Evolutionary conservation across 2,329 filamentous ascomycete species (phyloP).

Genomic region (Calonectria henricotiae): DNA sequence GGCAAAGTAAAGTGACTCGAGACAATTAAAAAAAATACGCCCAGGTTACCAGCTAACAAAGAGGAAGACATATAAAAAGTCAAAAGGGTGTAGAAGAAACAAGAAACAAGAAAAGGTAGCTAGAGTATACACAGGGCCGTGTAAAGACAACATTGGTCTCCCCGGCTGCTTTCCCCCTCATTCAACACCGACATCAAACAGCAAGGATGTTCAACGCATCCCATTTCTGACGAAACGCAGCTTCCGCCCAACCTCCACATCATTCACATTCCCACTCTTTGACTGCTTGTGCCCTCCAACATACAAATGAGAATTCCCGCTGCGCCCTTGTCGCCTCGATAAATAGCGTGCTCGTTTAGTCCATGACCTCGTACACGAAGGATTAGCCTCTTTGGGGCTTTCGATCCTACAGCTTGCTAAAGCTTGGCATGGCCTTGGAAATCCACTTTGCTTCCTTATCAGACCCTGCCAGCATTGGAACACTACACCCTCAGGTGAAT

Average conservation of each 20-base stretch:
- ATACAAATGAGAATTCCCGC: conserved; percentile 31
- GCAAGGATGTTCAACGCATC: conserved; percentile 35
- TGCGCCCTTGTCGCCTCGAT: conserved; percentile 33
- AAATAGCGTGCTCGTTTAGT: conserved; percentile 44
- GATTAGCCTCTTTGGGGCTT: conserved; percentile 18
- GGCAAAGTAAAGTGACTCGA: conserved; percentile 17
- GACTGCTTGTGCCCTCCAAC: conserved; percentile 25
- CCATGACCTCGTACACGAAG: conserved; percentile 41
- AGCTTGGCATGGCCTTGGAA: conserved; percentile 29
- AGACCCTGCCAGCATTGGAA: conserved; percentile 22
- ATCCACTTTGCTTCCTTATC: conserved; percentile 20
- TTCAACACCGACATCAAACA: conserved; percentile 17
- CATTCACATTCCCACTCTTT: conserved; percentile 20
- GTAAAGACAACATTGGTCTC: conserved; percentile 43
- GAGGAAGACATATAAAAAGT: conserved; percentile 41
- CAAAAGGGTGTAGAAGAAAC: conserved; percentile 45
- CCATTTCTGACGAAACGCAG: conserved; percentile 8
- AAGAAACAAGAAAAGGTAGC: conserved; percentile 44
- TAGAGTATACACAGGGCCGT: conserved; percentile 51
- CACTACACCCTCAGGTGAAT: conserved; percentile 6
- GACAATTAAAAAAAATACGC: conserved; percentile 42
- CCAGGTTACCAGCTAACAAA: conserved; percentile 47
- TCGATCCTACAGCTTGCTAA: conserved; percentile 29
- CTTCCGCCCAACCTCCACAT: conserved; percentile 19
- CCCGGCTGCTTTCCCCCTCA: conserved; percentile 28